phyloP scores from a whole-genome alignment of 345 rosid species.

The Eutrema japonicum region DNA sequence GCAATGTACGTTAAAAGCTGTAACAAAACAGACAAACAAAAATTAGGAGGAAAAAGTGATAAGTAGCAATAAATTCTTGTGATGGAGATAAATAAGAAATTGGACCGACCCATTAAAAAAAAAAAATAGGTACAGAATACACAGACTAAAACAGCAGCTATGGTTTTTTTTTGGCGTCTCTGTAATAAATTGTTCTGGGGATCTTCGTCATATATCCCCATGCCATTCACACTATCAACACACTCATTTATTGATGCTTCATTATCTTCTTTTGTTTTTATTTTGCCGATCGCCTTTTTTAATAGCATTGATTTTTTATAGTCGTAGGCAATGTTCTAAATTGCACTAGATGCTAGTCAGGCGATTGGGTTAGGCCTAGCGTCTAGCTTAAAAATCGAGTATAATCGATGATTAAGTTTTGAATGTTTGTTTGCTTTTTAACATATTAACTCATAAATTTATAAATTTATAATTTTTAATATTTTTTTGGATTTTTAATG shows the following conservation, averaged over 20 bases:
- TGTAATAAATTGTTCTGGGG: conserved; percentile 41
- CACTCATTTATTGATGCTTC: conserved; percentile 43
- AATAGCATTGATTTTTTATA: no score
- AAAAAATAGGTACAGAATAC: conserved; percentile 31
- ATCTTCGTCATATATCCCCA: conserved; percentile 40
- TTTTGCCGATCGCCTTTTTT: conserved; percentile 15
- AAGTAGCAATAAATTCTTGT: conserved; percentile 21
- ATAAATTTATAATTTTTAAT: no score
- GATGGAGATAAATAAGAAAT: conserved; percentile 8
- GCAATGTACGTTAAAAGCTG: conserved; percentile 42
- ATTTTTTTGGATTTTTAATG: no score
- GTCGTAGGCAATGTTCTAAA: no score
- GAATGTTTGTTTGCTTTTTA: no score
- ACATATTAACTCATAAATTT: no score
- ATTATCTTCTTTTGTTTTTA: conserved; percentile 33
- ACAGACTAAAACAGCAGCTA: conserved; percentile 38
- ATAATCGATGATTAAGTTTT: no score
- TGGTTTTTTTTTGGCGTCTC: conserved; percentile 40
- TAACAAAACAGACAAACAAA: conserved; percentile 27
- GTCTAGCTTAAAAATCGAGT: no score
- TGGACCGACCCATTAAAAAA: conserved; percentile 37
- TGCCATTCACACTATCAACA: conserved; percentile 34
- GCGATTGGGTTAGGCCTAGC: no score
- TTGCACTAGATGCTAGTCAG: no score
- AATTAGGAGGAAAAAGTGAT: conserved; percentile 21